phyloP scores from a whole-genome alignment of 2,329 filamentous ascomycete genomes.

The Neoarthrinium moseri region DNA sequence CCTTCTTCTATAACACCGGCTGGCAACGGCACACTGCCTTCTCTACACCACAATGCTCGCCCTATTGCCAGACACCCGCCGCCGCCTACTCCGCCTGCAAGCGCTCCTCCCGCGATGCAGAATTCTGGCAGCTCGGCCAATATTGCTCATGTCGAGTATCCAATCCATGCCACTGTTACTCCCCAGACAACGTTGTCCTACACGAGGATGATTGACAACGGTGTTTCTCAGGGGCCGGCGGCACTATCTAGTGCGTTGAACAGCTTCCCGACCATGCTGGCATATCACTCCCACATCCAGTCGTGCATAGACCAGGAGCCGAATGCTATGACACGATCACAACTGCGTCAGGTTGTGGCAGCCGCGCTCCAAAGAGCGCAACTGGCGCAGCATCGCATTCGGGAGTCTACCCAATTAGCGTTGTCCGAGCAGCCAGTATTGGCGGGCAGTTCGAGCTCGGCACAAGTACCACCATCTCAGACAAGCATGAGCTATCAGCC shows the following conservation, averaged over 20 bases:
- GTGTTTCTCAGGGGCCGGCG: constrained; percentile 48
- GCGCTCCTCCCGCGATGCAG: constrained; percentile 23
- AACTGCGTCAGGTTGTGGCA: constrained; percentile 49
- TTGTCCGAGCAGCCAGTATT: neutral
- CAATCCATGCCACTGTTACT: constrained; percentile 29
- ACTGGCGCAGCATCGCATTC: constrained; percentile 37
- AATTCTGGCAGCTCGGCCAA: constrained; percentile 19
- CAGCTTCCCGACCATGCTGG: constrained; percentile 47
- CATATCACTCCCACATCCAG: constrained; percentile 48
- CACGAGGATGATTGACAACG: constrained; percentile 50
- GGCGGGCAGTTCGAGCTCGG: neutral
- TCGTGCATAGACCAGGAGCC: constrained; percentile 50
- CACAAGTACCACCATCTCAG: neutral
- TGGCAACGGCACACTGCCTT: constrained; percentile 53
- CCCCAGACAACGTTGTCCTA: constrained; percentile 40
- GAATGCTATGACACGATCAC: constrained; percentile 44
- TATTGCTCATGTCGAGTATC: constrained; percentile 28
- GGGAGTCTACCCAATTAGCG: constrained; percentile 24
- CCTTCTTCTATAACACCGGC: neutral
- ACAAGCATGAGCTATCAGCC: neutral
- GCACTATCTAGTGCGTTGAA: constrained; percentile 45
- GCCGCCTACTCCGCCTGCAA: constrained; percentile 19
- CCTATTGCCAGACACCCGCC: constrained; percentile 11
- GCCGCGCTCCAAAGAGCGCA: constrained; percentile 45
- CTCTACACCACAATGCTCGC: constrained; percentile 12